Conservation (phyloP, 2,329 filamentous ascomycete species). For the Epichloe baconii region DNA sequence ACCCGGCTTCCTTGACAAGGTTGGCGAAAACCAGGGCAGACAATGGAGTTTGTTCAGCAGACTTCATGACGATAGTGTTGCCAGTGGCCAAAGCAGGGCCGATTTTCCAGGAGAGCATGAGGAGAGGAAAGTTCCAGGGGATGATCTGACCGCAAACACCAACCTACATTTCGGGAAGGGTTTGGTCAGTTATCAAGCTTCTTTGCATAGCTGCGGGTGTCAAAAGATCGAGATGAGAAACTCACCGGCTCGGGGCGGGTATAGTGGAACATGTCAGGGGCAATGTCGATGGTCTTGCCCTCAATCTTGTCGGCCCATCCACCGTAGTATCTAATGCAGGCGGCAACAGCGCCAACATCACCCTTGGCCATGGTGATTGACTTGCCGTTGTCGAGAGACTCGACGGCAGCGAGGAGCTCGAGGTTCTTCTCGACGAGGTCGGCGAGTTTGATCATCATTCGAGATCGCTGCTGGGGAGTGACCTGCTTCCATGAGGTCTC, state of each 20-base stretch:
- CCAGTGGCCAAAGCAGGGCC: slow-evolving; percentile 59
- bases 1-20: slow-evolving; percentile 62
- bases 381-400: slow-evolving; percentile 84
- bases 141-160: slow-evolving; percentile 81
- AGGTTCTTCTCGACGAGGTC: slow-evolving; percentile 67
- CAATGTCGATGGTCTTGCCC: slow-evolving; percentile 75
- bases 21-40: slow-evolving; percentile 52
- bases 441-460: slow-evolving; percentile 61
- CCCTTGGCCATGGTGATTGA: slow-evolving; percentile 62
- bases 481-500: slow-evolving; percentile 56
- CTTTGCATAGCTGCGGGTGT: background rate
- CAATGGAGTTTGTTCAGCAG: slow-evolving; percentile 64
- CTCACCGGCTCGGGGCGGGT: slow-evolving; percentile 58
- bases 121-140: slow-evolving; percentile 77
- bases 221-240: slow-evolving; percentile 5
- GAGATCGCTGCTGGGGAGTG: slow-evolving; percentile 58
- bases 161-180: slow-evolving; percentile 22
- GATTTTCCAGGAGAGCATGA: slow-evolving; percentile 77
- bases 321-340: slow-evolving; percentile 59
- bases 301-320: slow-evolving; percentile 88
- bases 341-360: slow-evolving; percentile 55
- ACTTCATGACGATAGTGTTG: slow-evolving; percentile 62
- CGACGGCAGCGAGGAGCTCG: slow-evolving; percentile 65
- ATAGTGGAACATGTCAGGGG: slow-evolving; percentile 71
- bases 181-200: background rate